These are phyloP conservation scores for Chaetothyriales sp. DNA, from an alignment of 2,329 filamentous ascomycete genomes.

Conservation along the genomic window DNA sequence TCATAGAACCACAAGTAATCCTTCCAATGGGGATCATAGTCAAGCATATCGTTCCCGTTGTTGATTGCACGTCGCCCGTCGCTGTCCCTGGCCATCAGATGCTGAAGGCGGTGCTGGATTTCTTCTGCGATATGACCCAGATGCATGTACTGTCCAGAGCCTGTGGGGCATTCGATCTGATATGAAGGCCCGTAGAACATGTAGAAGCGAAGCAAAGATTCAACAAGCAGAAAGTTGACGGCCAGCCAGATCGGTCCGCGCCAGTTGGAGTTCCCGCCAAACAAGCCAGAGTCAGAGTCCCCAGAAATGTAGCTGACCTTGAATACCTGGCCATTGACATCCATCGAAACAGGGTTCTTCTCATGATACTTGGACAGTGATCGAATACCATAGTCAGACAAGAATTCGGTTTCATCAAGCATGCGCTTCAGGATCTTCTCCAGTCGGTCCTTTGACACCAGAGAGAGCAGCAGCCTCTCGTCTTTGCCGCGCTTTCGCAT, in stretches of 20 bases:
- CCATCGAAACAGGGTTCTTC: slow-evolving; percentile 82
- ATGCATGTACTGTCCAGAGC: slow-evolving; percentile 90
- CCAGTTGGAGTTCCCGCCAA: slow-evolving; percentile 97
- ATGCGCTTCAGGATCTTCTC: slow-evolving; percentile 79
- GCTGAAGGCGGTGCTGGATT: slow-evolving; percentile 84
- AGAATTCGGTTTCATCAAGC: slow-evolving; percentile 87
- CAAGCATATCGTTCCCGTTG: slow-evolving; percentile 64
- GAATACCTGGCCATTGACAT: slow-evolving; percentile 83
- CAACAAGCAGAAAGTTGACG: slow-evolving; percentile 86
- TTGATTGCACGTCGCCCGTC: slow-evolving; percentile 82
- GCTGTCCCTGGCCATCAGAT: slow-evolving; percentile 72
- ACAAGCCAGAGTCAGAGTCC: slow-evolving; percentile 90
- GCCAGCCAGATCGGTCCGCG: slow-evolving; percentile 90
- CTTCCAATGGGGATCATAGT: slow-evolving; percentile 87
- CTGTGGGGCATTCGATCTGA: slow-evolving; percentile 84
- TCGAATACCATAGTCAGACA: slow-evolving; percentile 77
- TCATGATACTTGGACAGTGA: slow-evolving; percentile 87
- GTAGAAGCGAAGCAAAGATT: slow-evolving; percentile 87
- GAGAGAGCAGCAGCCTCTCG: slow-evolving; percentile 68
- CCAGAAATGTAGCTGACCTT: slow-evolving; percentile 79
- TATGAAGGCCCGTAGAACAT: slow-evolving; percentile 86
- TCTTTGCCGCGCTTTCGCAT: slow-evolving; percentile 84
- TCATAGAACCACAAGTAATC: slow-evolving; percentile 93
- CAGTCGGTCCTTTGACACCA: slow-evolving; percentile 85
- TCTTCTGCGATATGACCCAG: slow-evolving; percentile 88